A percentile compares a stretch with the other conserved stretches of the same genome.
These are phyloP conservation scores for Stagonosporopsis rhizophila DNA, from an alignment of 2,329 filamentous ascomycete species.

Conservation along the genomic window DNA sequence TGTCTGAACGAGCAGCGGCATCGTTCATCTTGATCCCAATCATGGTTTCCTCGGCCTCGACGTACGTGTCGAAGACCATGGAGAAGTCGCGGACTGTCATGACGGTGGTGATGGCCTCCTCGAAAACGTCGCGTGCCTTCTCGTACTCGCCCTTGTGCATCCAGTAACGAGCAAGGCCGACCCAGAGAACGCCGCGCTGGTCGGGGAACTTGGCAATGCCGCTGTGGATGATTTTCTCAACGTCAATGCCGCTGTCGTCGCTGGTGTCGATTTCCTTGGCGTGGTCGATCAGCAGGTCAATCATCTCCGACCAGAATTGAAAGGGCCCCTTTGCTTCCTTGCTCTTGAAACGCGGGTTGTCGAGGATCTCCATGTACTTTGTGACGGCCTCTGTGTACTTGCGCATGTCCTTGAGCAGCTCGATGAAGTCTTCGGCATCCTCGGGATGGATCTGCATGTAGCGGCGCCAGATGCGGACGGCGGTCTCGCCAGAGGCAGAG, in stretches of 20 bases:
- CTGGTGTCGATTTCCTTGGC: constrained; percentile 84
- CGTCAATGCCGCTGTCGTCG: constrained; percentile 82
- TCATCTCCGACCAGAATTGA: constrained; percentile 97
- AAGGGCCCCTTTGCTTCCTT: constrained; percentile 95
- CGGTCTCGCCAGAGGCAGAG: constrained; percentile 87
- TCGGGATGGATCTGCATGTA: constrained; percentile 98
- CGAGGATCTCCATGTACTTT: constrained; percentile 89
- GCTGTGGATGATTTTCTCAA: constrained; percentile 90
- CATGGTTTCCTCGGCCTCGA: constrained; percentile 95
- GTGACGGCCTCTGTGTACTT: constrained; percentile 91
- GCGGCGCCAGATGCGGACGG: constrained; percentile 89
- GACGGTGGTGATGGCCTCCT: constrained; percentile 95
- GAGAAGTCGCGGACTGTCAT: constrained; percentile 99
- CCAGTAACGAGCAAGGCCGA: constrained; percentile 94
- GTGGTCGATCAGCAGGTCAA: constrained; percentile 90
- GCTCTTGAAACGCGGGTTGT: constrained; percentile 88
- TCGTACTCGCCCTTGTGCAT: constrained; percentile 93
- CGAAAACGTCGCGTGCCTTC: constrained; percentile 88
- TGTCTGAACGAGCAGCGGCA: constrained; percentile 79
- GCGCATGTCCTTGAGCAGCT: constrained; percentile 79
- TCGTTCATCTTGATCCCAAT: constrained; percentile 91
- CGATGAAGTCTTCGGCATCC: constrained; percentile 93
- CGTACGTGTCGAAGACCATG: constrained; percentile 93
- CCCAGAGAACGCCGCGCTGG: constrained; percentile 94
- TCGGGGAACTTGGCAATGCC: constrained; percentile 91